Conservation (phyloP, 768 basidiomycete genomes). For the Tylopilus cervinicoccineus region DNA sequence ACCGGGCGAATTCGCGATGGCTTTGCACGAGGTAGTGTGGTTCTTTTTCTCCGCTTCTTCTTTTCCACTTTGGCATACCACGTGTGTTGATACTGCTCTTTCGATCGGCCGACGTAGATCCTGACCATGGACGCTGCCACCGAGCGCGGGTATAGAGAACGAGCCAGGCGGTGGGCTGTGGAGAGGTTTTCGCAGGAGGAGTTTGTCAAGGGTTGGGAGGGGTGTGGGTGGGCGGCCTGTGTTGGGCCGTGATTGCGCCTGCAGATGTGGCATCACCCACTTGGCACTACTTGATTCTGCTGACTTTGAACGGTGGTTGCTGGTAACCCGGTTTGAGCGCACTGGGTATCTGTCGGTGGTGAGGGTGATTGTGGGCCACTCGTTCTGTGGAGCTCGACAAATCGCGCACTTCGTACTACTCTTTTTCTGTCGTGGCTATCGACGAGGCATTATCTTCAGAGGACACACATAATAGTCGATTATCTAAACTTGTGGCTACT, state of each 20-base stretch:
- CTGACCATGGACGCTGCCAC: conserved; percentile 53
- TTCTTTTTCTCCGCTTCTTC: background rate
- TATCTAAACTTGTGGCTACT: no score
- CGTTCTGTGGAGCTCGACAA: no score
- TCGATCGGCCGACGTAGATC: conserved; percentile 12
- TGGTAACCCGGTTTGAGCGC: background rate
- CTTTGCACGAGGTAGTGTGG: conserved; percentile 55
- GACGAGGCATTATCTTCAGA: no score
- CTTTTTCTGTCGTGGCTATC: no score
- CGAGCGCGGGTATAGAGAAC: conserved; percentile 56
- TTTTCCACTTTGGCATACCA: conserved; percentile 1
- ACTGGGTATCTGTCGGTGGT: no score
- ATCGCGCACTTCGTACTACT: no score
- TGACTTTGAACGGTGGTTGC: no score
- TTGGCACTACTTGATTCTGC: no score
- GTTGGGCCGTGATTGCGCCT: conserved; percentile 6
- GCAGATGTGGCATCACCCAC: no score
- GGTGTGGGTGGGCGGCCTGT: conserved; percentile 52
- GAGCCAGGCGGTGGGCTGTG: conserved; percentile 70
- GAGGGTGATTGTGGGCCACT: no score
- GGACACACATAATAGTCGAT: no score
- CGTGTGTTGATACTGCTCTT: conserved; percentile 9
- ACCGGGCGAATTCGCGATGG: conserved; percentile 59
- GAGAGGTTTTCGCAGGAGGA: conserved; percentile 71
- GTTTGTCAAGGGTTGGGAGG: conserved; percentile 75